phyloP scores from a whole-genome alignment of 768 basidiomycete species.

The Tulasnella sp. region DNA sequence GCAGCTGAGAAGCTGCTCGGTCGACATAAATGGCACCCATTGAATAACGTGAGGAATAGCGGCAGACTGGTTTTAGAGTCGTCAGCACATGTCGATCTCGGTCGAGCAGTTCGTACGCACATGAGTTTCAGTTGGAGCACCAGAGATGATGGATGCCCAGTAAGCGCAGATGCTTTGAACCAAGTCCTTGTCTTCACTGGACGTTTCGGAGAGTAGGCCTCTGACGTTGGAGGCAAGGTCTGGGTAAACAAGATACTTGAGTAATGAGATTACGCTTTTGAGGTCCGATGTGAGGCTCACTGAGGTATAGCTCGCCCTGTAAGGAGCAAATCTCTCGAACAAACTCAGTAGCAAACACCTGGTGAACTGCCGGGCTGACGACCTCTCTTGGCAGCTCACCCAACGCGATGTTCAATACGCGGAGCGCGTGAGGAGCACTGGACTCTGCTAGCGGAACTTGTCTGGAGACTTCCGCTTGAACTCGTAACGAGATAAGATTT shows the following conservation, averaged over 20 bases:
- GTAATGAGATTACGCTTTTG: not conserved
- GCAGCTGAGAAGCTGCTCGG: conserved; percentile 42
- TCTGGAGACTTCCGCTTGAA: not conserved
- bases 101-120: not conserved
- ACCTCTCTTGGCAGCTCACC: not conserved
- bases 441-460: not conserved
- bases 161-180: not conserved
- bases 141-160: not conserved
- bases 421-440: not conserved
- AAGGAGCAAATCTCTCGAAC: conserved; percentile 3
- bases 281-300: not conserved
- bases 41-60: conserved; percentile 32
- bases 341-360: not conserved
- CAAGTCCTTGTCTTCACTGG: conserved; percentile 27
- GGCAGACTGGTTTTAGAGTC: not conserved
- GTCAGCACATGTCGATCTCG: not conserved
- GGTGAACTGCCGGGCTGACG: not conserved
- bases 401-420: not conserved
- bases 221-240: not conserved
- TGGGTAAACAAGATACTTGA: not conserved
- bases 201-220: not conserved
- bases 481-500: not conserved
- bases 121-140: not conserved
- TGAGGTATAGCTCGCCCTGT: conserved; percentile 28
- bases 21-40: conserved; percentile 58